Evolutionary conservation across 164 flowering plant species (phyloP).

Genomic region (Magnolia changhungtana): DNA sequence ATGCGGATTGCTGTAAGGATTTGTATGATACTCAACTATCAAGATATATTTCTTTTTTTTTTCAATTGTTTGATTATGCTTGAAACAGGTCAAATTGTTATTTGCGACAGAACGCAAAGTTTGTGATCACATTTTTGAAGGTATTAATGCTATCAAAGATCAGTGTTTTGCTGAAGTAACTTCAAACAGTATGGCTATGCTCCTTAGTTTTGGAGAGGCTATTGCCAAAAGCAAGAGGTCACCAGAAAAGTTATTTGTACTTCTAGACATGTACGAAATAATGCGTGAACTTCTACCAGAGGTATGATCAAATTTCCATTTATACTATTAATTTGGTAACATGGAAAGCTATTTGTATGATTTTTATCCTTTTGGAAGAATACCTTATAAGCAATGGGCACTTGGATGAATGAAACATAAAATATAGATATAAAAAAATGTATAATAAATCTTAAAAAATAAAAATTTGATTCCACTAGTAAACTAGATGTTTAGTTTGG

Average conservation of each 20-base stretch:
- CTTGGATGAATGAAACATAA: too few species aligned
- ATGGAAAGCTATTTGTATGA: background rate
- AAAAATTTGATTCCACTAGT: background rate
- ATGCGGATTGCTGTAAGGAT: conserved; percentile 83
- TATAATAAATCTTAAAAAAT: background rate
- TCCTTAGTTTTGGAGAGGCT: conserved; percentile 97
- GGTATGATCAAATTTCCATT: conserved; percentile 36
- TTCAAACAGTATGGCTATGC: conserved; percentile 66
- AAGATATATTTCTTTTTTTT: background rate
- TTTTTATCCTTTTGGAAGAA: background rate
- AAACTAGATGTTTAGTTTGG: background rate
- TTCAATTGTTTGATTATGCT: conserved; percentile 18
- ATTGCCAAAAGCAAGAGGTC: conserved; percentile 97
- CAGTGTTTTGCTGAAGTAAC: conserved; percentile 90
- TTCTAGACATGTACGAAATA: conserved; percentile 93
- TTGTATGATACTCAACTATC: background rate
- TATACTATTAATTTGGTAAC: background rate
- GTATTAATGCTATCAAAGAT: conserved; percentile 60
- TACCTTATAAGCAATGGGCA: background rate
- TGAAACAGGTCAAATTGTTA: conserved; percentile 80
- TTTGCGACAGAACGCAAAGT: conserved; percentile 83
- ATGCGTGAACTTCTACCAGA: conserved; percentile 90
- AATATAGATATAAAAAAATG: too few species aligned
- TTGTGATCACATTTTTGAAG: conserved; percentile 86
- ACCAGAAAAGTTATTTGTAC: conserved; percentile 93